These are phyloP conservation scores for Botryosphaeria dothidea DNA, from an alignment of 2,329 filamentous ascomycete genomes.

Conservation along the genomic window DNA sequence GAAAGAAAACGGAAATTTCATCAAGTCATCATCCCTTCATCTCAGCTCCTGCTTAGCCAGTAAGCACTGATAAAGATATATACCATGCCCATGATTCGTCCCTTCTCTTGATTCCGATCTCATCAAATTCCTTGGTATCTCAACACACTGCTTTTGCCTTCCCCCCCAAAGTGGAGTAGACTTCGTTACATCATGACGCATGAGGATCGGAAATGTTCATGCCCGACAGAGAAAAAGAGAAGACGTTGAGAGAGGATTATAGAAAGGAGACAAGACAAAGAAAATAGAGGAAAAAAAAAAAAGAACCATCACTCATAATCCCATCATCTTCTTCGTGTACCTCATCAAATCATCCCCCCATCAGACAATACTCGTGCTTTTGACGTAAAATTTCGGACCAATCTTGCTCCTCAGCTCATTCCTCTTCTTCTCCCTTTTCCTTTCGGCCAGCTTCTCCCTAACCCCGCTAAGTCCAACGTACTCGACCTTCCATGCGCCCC, in stretches of 20 bases:
- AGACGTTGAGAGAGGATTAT: not conserved
- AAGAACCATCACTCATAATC: slow-evolving; percentile 5
- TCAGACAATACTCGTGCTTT: slow-evolving; percentile 12
- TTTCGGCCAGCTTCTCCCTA: slow-evolving; percentile 48
- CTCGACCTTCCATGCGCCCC: slow-evolving; percentile 43
- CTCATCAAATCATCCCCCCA: not conserved
- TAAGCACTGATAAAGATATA: not conserved
- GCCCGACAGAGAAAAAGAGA: not conserved
- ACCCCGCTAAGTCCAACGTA: slow-evolving; percentile 54
- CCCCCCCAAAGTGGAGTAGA: not conserved
- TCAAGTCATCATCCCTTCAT: not conserved
- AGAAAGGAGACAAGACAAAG: not conserved
- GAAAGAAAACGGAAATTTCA: too few species aligned
- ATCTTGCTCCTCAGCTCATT: slow-evolving; percentile 58
- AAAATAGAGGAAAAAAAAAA: not conserved
- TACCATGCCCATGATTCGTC: not conserved
- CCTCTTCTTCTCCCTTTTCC: slow-evolving; percentile 53
- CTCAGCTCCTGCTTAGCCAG: not conserved
- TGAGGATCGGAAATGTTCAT: too few species aligned
- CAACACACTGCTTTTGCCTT: not conserved
- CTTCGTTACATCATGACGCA: not conserved
- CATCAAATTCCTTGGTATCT: not conserved
- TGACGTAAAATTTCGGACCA: slow-evolving; percentile 14
- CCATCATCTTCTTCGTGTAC: slow-evolving; percentile 1
- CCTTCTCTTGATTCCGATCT: not conserved